Conservation (phyloP, 2,329 filamentous ascomycete genomes). For the Dothistroma septosporum region DNA sequence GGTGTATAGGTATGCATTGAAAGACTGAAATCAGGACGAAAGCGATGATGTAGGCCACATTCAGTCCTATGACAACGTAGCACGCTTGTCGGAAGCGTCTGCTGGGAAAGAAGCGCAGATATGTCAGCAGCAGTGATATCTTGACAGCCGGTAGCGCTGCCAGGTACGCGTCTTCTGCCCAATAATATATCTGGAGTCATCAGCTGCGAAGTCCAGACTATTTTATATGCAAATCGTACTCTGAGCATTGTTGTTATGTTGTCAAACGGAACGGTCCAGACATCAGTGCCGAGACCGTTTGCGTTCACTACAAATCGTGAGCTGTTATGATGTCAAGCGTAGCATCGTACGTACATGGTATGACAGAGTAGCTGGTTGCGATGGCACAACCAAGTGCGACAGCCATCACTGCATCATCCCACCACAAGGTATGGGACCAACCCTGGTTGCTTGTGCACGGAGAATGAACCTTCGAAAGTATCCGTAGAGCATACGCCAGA, state of each 20-base stretch:
- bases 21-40: conserved; percentile 8
- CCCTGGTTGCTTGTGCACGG: background rate
- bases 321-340: background rate
- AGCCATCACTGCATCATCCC: conserved; percentile 18
- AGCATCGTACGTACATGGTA: conserved; percentile 4
- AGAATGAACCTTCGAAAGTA: conserved; percentile 15
- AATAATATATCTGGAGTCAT: conserved; percentile 6
- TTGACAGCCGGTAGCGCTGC: conserved; percentile 12
- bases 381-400: conserved; percentile 7
- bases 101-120: conserved; percentile 13
- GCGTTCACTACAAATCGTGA: conserved; percentile 1
- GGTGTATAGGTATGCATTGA: conserved; percentile 8
- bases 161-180: conserved; percentile 10
- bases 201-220: background rate
- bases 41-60: conserved; percentile 3
- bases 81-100: conserved; percentile 6
- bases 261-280: conserved; percentile 14
- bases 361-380: background rate
- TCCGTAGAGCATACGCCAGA: conserved; percentile 10
- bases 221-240: background rate
- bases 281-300: conserved; percentile 9
- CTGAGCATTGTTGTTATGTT: conserved; percentile 13
- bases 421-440: conserved; percentile 9
- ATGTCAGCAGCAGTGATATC: conserved; percentile 17
- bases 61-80: conserved; percentile 7